Evolutionary conservation across 495 filamentous ascomycete genomes (phyloP).

Genomic region (Daldinia caldariorum): DNA sequence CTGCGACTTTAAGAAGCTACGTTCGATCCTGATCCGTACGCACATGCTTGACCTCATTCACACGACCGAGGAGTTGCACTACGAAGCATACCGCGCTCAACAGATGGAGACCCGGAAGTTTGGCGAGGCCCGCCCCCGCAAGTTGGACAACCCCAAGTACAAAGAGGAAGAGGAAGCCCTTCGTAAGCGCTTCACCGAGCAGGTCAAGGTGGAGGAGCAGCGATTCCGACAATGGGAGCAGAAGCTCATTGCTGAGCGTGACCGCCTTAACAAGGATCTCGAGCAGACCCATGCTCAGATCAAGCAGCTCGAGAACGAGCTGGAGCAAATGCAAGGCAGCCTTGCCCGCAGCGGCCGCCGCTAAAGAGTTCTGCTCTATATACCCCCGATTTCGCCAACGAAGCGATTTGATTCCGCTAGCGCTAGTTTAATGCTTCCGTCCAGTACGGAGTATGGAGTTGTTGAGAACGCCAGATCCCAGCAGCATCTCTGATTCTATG

Average conservation of each 20-base stretch:
- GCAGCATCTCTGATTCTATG: slow-evolving; percentile 28
- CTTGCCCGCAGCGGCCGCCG: slow-evolving; percentile 94
- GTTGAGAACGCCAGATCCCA: slow-evolving; percentile 32
- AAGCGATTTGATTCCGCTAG: slow-evolving; percentile 37
- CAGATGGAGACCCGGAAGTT: slow-evolving; percentile 99
- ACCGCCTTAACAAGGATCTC: slow-evolving; percentile 98
- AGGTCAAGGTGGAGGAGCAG: slow-evolving; percentile 99
- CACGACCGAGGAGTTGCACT: slow-evolving; percentile 98
- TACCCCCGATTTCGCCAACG: slow-evolving; percentile 32
- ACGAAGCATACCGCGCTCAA: slow-evolving; percentile 97
- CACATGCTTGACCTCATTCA: slow-evolving; percentile 99
- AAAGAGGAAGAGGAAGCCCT: slow-evolving; percentile 99
- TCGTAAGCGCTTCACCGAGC: slow-evolving; percentile 98
- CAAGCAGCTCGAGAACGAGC: slow-evolving; percentile 92
- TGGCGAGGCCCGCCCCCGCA: slow-evolving; percentile 93
- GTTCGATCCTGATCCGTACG: slow-evolving; percentile 98
- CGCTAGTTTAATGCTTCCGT: slow-evolving; percentile 37
- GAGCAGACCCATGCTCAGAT: slow-evolving; percentile 97
- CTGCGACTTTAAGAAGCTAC: slow-evolving; percentile 99
- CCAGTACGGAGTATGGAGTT: slow-evolving; percentile 45
- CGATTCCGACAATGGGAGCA: slow-evolving; percentile 99
- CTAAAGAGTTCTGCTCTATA: slow-evolving; percentile 59
- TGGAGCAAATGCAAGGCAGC: slow-evolving; percentile 92
- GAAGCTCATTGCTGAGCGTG: slow-evolving; percentile 97
- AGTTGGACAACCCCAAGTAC: slow-evolving; percentile 99